phyloP scores from a whole-genome alignment of 164 flowering plant genomes.

The Piper longum region DNA sequence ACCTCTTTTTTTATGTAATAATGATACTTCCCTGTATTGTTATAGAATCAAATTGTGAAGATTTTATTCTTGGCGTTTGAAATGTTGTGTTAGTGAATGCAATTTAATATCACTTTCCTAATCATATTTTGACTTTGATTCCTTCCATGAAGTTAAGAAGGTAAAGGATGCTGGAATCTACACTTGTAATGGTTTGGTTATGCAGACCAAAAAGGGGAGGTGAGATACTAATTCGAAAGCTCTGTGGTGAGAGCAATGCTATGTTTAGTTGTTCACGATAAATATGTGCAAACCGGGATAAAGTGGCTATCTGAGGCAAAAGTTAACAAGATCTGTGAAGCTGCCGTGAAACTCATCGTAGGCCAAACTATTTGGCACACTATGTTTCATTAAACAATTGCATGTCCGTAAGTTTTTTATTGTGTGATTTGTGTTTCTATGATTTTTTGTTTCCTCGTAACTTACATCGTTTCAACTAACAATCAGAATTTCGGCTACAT shows the following conservation, averaged over 20 bases:
- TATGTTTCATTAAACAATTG: no score
- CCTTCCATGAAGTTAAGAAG: constrained; percentile 60
- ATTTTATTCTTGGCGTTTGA: no score
- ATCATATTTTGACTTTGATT: no score
- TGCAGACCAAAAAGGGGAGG: constrained; percentile 92
- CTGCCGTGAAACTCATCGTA: constrained; percentile 94
- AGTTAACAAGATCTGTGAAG: constrained; percentile 97
- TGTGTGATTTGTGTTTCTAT: neutral
- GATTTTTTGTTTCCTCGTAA: constrained; percentile 8
- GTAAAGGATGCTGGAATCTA: constrained; percentile 96
- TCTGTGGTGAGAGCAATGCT: neutral
- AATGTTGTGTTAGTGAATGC: no score
- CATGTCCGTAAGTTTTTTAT: no score
- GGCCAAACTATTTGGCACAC: neutral
- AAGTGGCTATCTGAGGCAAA: constrained; percentile 96
- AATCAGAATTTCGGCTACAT: constrained; percentile 85
- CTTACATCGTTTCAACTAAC: neutral
- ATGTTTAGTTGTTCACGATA: neutral
- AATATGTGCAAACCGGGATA: constrained; percentile 51
- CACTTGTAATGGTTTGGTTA: constrained; percentile 97
- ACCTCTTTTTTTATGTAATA: no score
- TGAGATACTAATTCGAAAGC: neutral
- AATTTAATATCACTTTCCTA: no score
- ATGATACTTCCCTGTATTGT: no score
- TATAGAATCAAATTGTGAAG: no score